phyloP scores from a whole-genome alignment of 2,329 filamentous ascomycete genomes.

The Ceratocystis harringtonii region DNA sequence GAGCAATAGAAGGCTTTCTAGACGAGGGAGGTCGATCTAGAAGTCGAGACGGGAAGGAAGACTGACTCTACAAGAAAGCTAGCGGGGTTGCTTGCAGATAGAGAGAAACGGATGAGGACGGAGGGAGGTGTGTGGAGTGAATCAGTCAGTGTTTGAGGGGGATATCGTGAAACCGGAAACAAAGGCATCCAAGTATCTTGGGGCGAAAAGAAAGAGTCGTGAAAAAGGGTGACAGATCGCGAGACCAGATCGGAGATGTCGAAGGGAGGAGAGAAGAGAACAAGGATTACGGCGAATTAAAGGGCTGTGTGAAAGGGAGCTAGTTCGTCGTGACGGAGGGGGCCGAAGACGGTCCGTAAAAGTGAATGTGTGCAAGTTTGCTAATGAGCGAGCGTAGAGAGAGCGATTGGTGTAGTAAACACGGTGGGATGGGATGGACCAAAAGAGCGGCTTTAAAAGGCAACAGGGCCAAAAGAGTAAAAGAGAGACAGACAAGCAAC shows the following conservation, averaged over 20 bases:
- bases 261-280: neutral
- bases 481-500: neutral
- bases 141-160: neutral
- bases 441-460: neutral
- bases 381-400: neutral
- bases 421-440: neutral
- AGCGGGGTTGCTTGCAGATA: neutral
- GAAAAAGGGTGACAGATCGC: conserved; percentile 18
- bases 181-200: neutral
- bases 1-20: neutral
- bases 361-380: neutral
- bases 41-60: neutral
- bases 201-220: conserved; percentile 16
- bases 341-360: neutral
- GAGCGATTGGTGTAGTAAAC: conserved; percentile 1
- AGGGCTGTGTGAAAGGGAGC: conserved; percentile 14
- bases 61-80: neutral
- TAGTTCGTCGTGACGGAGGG: neutral
- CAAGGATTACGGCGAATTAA: neutral
- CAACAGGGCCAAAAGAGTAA: neutral
- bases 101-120: neutral
- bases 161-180: conserved; percentile 6
- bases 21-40: neutral
- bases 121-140: neutral
- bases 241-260: conserved; percentile 15